Evolutionary conservation across 1,139 yeast genomes (phyloP).

Genomic region (Wickerhamomyces sp.): DNA sequence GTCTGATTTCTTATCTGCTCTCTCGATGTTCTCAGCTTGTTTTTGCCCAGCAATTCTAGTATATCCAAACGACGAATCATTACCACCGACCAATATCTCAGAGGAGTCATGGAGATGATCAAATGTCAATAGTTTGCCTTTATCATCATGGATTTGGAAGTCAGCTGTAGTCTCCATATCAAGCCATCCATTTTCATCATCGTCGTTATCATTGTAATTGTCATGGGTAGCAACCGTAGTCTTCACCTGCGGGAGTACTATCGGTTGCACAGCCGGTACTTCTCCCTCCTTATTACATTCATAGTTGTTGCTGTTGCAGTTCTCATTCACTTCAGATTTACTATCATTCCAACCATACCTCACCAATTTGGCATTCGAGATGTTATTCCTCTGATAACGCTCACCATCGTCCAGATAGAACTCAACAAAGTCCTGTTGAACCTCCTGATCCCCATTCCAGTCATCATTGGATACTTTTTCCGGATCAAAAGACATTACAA

Average conservation of each 20-base stretch:
- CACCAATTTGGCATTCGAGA: background rate
- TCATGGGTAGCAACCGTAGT: background rate
- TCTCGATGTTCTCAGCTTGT: slow-evolving; percentile 74
- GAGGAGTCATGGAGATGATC: slow-evolving; percentile 8
- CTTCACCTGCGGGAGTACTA: background rate
- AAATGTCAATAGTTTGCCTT: slow-evolving; percentile 34
- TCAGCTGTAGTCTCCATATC: slow-evolving; percentile 60
- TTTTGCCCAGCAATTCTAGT: slow-evolving; percentile 86
- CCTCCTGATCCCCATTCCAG: background rate
- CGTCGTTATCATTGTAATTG: slow-evolving; percentile 2
- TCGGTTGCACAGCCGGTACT: background rate
- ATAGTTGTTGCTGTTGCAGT: background rate
- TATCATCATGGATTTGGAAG: slow-evolving; percentile 51
- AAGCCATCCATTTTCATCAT: slow-evolving; percentile 41
- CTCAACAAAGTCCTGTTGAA: slow-evolving; percentile 13
- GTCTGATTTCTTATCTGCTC: slow-evolving; percentile 77
- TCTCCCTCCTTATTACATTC: too few species aligned
- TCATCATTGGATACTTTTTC: background rate
- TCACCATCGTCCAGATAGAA: slow-evolving; percentile 18
- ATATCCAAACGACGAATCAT: slow-evolving; percentile 50
- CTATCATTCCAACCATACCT: background rate
- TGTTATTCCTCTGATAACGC: background rate
- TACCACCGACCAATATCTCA: slow-evolving; percentile 25
- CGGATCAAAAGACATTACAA: too few species aligned
- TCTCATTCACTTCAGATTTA: background rate